A percentile compares a stretch with the other conserved stretches of the same genome.
phyloP scores from a whole-genome alignment of 2,329 filamentous ascomycete genomes.

The Hymenoscyphus fructigenus region DNA sequence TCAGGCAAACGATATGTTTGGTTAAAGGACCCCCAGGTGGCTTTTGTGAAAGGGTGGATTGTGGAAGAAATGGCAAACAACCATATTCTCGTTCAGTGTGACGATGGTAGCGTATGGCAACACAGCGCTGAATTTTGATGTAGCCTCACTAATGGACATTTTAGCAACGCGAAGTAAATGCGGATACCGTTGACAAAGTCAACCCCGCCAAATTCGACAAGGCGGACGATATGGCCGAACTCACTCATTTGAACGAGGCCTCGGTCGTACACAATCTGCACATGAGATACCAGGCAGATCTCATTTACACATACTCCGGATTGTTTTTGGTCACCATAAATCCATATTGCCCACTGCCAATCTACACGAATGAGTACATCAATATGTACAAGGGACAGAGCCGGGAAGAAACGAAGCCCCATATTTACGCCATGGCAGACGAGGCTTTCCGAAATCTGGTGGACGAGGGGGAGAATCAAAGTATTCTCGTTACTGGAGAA shows the following conservation, averaged over 20 bases:
- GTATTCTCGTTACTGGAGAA: constrained; percentile 95
- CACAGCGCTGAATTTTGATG: neutral
- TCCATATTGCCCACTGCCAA: constrained; percentile 90
- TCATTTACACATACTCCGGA: constrained; percentile 98
- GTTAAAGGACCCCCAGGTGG: constrained; percentile 82
- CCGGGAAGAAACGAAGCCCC: constrained; percentile 91
- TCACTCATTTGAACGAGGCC: constrained; percentile 96
- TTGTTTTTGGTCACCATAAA: constrained; percentile 97
- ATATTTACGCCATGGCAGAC: constrained; percentile 97
- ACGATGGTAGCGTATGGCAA: constrained; percentile 76
- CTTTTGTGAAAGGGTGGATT: constrained; percentile 91
- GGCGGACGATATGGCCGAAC: constrained; percentile 97
- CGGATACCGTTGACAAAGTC: constrained; percentile 93
- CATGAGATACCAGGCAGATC: constrained; percentile 89
- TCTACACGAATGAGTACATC: constrained; percentile 95
- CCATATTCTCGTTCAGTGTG: constrained; percentile 81
- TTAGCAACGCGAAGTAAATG: constrained; percentile 81
- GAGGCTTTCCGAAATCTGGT: constrained; percentile 94
- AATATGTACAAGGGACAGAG: constrained; percentile 95
- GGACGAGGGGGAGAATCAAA: constrained; percentile 93
- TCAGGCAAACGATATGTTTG: constrained; percentile 98
- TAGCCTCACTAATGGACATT: constrained; percentile 19
- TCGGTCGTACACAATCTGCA: constrained; percentile 97
- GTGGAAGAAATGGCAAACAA: constrained; percentile 74
- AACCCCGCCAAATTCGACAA: constrained; percentile 99